phyloP scores from a whole-genome alignment of 805 yeast genomes.

The Nakazawaea wickerhamii region DNA sequence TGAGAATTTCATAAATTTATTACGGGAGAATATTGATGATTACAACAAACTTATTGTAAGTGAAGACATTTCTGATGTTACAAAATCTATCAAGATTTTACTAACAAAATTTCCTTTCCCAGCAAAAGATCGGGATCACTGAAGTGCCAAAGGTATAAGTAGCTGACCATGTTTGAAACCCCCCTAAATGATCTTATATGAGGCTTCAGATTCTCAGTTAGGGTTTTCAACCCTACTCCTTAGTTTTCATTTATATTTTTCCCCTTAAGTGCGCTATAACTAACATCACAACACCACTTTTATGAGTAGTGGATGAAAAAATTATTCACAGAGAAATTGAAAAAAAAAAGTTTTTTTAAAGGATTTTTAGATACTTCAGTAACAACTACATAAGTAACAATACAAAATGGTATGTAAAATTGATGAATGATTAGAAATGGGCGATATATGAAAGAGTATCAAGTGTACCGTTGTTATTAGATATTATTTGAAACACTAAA shows the following conservation, averaged over 20 bases:
- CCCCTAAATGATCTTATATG: no score
- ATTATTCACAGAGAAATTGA: neutral
- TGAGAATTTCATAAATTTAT: slow-evolving; percentile 6
- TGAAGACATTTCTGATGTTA: no score
- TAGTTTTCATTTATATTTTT: neutral
- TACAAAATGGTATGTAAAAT: slow-evolving; percentile 8
- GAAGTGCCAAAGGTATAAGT: neutral
- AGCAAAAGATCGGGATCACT: neutral
- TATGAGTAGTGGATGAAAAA: neutral
- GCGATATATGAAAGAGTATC: neutral
- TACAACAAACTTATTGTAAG: slow-evolving; percentile 13
- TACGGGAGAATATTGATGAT: slow-evolving; percentile 16
- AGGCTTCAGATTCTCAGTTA: neutral
- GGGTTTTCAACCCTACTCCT: neutral
- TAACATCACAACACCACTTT: neutral
- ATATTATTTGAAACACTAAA: neutral
- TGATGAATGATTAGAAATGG: neutral
- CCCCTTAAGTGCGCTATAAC: neutral
- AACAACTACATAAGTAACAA: neutral
- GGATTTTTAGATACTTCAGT: neutral
- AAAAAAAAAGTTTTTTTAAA: slow-evolving; percentile 1
- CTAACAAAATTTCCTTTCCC: neutral
- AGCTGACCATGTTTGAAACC: no score
- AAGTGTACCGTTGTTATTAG: neutral
- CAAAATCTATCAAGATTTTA: no score